Percentiles rank a stretch among this genome's conserved stretches.
phyloP scores from a whole-genome alignment of 2,329 filamentous ascomycete genomes.

The Exophiala aquamarina region DNA sequence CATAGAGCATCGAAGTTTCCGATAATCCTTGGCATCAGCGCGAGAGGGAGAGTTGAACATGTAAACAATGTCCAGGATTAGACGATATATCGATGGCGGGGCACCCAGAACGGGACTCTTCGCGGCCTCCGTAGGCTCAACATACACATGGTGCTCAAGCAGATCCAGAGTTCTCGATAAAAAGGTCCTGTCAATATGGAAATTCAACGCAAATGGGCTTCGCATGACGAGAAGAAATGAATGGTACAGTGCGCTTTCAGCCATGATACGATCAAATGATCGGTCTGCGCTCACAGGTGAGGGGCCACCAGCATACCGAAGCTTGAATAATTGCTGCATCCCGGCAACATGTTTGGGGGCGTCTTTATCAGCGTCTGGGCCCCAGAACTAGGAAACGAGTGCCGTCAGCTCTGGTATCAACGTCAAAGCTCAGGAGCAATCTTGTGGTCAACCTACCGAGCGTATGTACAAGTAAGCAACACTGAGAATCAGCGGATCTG shows the following conservation, averaged over 20 bases:
- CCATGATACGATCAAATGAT: slow-evolving; percentile 4
- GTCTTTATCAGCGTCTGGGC: background rate
- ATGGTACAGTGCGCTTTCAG: slow-evolving; percentile 6
- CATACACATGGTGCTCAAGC: background rate
- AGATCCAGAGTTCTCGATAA: background rate
- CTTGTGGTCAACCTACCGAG: slow-evolving; percentile 1
- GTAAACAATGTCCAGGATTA: background rate
- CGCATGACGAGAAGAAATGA: slow-evolving; percentile 4
- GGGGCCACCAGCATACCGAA: background rate
- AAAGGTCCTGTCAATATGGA: background rate
- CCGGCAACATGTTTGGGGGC: slow-evolving; percentile 5
- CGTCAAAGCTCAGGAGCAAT: background rate
- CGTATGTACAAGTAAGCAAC: slow-evolving; percentile 4
- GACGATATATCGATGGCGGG: background rate
- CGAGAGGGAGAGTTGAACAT: background rate
- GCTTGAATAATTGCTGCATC: slow-evolving; percentile 1
- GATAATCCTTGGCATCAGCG: background rate
- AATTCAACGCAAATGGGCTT: background rate
- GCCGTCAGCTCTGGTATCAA: background rate
- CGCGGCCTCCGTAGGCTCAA: background rate
- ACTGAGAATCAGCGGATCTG: background rate
- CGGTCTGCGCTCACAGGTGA: background rate
- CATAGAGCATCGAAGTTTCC: background rate
- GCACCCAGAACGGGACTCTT: slow-evolving; percentile 6
- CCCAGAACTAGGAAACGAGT: slow-evolving; percentile 3